A percentile compares a stretch with the other conserved stretches of the same genome.
phyloP scores from a whole-genome alignment of 2,329 filamentous ascomycete species.

The Fusarium chlamydosporum region DNA sequence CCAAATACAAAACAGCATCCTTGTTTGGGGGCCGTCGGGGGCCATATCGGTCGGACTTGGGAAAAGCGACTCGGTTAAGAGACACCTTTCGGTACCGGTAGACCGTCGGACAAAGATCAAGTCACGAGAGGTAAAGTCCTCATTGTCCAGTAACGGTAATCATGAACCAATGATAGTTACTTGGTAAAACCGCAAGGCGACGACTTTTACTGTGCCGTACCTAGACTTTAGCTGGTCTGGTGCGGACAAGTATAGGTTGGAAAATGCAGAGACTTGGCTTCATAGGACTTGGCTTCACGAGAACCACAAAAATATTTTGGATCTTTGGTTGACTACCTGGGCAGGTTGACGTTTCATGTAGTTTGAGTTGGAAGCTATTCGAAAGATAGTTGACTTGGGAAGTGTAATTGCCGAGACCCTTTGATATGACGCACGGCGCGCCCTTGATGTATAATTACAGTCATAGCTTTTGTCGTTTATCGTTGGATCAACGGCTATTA shows the following conservation, averaged over 20 bases:
- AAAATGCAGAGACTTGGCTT: conserved; percentile 1
- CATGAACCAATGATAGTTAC: conserved; percentile 30
- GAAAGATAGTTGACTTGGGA: not conserved
- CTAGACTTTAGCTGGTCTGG: not conserved
- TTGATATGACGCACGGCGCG: conserved; percentile 22
- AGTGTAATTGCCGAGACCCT: conserved; percentile 6
- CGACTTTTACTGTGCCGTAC: conserved; percentile 11
- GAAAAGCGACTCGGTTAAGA: not conserved
- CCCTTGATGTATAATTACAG: conserved; percentile 22
- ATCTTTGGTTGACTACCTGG: conserved; percentile 27
- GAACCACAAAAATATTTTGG: not conserved
- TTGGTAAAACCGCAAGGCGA: conserved; percentile 1
- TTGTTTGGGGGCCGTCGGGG: conserved; percentile 41
- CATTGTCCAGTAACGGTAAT: conserved; percentile 3
- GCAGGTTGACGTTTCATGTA: conserved; percentile 7
- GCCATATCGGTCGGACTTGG: conserved; percentile 21
- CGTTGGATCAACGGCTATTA: no score
- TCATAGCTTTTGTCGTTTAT: not conserved
- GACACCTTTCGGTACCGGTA: not conserved
- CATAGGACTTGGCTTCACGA: conserved; percentile 3
- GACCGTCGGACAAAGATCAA: not conserved
- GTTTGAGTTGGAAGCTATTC: conserved; percentile 24
- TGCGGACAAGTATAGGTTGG: not conserved
- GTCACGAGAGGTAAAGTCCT: not conserved
- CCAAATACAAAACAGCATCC: conserved; percentile 26